Percentiles rank a stretch among this genome's conserved stretches.
phyloP scores from a whole-genome alignment of 306 rosid genomes.

The Clitoria ternatea region DNA sequence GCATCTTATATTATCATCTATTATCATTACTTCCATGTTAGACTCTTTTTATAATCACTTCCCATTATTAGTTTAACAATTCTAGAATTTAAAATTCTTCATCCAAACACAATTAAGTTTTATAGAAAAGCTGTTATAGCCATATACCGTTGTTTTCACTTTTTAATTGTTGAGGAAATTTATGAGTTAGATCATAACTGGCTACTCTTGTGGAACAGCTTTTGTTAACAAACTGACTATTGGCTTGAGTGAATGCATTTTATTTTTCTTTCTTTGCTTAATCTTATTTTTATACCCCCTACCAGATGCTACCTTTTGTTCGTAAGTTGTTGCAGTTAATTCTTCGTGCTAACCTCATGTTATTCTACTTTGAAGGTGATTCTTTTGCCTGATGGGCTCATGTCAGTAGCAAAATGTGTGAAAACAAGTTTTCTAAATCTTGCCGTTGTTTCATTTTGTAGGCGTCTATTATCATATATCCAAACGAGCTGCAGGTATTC shows the following conservation, averaged over 20 bases:
- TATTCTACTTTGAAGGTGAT: conserved; percentile 98
- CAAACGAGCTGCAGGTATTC: conserved; percentile 91
- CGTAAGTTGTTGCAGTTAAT: conserved; percentile 81
- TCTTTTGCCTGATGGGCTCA: conserved; percentile 17
- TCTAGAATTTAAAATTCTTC: too few relatives aligned
- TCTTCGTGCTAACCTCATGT: conserved; percentile 94
- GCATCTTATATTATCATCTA: too few relatives aligned
- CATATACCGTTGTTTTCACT: background rate
- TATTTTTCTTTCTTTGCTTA: conserved; percentile 1
- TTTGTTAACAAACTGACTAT: background rate
- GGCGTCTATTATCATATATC: conserved; percentile 96
- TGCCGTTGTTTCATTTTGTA: conserved; percentile 26
- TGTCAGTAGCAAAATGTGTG: conserved; percentile 12
- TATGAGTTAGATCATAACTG: background rate
- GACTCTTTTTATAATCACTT: too few relatives aligned
- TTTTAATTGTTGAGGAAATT: conserved; percentile 1
- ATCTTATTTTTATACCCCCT: conserved; percentile 25
- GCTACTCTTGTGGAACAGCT: background rate
- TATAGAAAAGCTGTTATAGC: too few relatives aligned
- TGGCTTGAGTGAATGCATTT: background rate
- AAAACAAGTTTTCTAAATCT: conserved; percentile 5
- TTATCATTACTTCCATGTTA: too few relatives aligned
- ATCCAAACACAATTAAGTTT: too few relatives aligned
- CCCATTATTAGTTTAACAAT: too few relatives aligned
- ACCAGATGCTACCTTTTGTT: conserved; percentile 84